phyloP scores from a whole-genome alignment of 352 stramenopile genomes.

The Albugo laibachii region DNA sequence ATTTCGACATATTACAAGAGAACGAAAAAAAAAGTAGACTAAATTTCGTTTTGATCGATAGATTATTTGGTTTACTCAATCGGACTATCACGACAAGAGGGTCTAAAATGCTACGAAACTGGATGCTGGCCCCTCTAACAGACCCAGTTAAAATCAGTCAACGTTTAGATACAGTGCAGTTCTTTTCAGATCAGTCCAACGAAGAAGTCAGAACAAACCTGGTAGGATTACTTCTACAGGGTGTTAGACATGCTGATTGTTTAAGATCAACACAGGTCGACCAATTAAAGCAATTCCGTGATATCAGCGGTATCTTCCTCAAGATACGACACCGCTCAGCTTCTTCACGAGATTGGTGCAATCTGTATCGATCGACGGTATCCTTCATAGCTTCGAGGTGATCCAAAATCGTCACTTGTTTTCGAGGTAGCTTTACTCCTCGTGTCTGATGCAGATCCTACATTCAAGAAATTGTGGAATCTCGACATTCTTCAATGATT shows the following conservation, averaged over 20 bases:
- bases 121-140: slow-evolving; percentile 61
- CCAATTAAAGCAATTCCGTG: slow-evolving; percentile 40
- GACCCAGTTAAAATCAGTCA: slow-evolving; percentile 22
- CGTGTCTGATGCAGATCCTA: no score
- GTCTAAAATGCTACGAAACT: slow-evolving; percentile 30
- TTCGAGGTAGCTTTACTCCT: no score
- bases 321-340: slow-evolving; percentile 5
- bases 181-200: slow-evolving; percentile 25
- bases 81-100: slow-evolving; percentile 54
- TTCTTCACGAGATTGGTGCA: slow-evolving; percentile 1
- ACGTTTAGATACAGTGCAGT: slow-evolving; percentile 32
- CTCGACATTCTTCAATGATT: neutral
- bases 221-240: slow-evolving; percentile 13
- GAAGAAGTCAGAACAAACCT: slow-evolving; percentile 35
- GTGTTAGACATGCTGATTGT: neutral
- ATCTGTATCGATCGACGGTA: neutral
- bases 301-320: slow-evolving; percentile 17
- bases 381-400: neutral
- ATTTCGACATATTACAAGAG: neutral
- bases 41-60: slow-evolving; percentile 7
- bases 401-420: no score
- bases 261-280: slow-evolving; percentile 12
- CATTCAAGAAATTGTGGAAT: slow-evolving; percentile 4
- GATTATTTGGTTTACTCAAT: slow-evolving; percentile 63
- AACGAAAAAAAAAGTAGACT: neutral